A percentile compares a stretch with the other conserved stretches of the same genome.
phyloP scores from a whole-genome alignment of 1,284 basidiomycete species.

The Cryptococcus sp. region DNA sequence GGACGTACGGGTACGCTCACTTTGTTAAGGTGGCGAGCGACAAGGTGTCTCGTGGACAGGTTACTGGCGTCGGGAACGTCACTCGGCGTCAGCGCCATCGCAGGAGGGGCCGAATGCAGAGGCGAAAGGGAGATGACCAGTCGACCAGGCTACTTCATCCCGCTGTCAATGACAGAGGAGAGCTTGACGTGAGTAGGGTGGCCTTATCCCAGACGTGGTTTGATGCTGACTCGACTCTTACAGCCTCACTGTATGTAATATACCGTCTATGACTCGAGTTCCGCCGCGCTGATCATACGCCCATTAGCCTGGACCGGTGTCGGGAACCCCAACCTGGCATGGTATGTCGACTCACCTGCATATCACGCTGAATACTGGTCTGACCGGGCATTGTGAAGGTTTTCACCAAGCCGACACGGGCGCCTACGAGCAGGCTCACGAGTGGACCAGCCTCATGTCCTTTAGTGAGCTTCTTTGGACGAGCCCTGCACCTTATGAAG shows the following conservation, averaged over 20 bases:
- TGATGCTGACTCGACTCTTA: neutral
- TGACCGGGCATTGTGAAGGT: no score
- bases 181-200: slow-evolving; percentile 47
- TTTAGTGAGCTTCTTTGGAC: slow-evolving; percentile 14
- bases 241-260: slow-evolving; percentile 25
- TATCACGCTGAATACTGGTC: no score
- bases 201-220: slow-evolving; percentile 2
- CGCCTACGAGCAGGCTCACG: slow-evolving; percentile 37
- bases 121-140: slow-evolving; percentile 41
- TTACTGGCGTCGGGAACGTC: slow-evolving; percentile 50
- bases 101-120: slow-evolving; percentile 21
- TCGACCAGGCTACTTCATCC: slow-evolving; percentile 51
- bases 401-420: slow-evolving; percentile 67
- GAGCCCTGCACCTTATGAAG: neutral
- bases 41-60: slow-evolving; percentile 51
- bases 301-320: slow-evolving; percentile 34
- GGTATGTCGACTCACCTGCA: no score
- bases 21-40: slow-evolving; percentile 58
- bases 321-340: slow-evolving; percentile 63
- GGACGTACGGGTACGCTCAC: slow-evolving; percentile 68
- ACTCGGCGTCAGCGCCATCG: slow-evolving; percentile 8
- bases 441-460: slow-evolving; percentile 46
- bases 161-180: slow-evolving; percentile 50
- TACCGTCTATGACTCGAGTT: neutral
- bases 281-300: slow-evolving; percentile 3